Conservation (phyloP, 345 rosid genomes). For the Mallotus nudiflorus region DNA sequence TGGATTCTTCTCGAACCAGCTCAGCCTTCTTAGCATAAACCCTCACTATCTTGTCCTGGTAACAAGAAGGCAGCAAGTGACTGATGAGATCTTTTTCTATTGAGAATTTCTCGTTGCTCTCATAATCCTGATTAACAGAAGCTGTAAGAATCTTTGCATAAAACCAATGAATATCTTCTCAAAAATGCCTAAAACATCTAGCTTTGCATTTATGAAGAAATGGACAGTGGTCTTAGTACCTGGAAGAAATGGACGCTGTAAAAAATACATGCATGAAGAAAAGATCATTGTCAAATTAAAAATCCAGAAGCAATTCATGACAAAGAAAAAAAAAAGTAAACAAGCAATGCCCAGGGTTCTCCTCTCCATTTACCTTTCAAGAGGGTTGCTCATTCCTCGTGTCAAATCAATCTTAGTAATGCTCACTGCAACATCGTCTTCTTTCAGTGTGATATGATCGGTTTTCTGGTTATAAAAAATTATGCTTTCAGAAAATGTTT, state of each 20-base stretch:
- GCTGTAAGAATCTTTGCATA: slow-evolving; percentile 6
- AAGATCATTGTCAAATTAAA: slow-evolving; percentile 13
- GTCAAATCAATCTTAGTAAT: slow-evolving; percentile 49
- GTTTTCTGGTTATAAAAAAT: slow-evolving; percentile 32
- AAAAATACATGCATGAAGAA: slow-evolving; percentile 28
- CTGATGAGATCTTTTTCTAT: slow-evolving; percentile 37
- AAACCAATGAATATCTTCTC: not conserved
- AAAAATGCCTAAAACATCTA: too few relatives aligned
- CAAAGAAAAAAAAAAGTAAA: not conserved
- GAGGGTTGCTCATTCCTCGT: slow-evolving; percentile 46
- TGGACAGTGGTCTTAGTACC: slow-evolving; percentile 36
- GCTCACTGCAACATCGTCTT: slow-evolving; percentile 52
- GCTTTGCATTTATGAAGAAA: too few relatives aligned
- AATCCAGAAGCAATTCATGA: slow-evolving; percentile 5
- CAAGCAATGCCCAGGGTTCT: not conserved
- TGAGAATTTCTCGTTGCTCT: slow-evolving; percentile 30
- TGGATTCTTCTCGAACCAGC: slow-evolving; percentile 38
- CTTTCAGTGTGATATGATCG: slow-evolving; percentile 30
- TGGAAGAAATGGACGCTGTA: slow-evolving; percentile 47
- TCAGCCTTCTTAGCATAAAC: slow-evolving; percentile 57
- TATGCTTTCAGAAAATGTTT: slow-evolving; percentile 9
- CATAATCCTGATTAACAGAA: slow-evolving; percentile 42
- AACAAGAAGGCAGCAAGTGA: slow-evolving; percentile 50
- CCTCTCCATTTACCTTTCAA: slow-evolving; percentile 36
- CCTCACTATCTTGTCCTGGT: slow-evolving; percentile 51